Evolutionary conservation across 2,329 filamentous ascomycete genomes (phyloP).

Genomic region (Fusarium caatingaense): DNA sequence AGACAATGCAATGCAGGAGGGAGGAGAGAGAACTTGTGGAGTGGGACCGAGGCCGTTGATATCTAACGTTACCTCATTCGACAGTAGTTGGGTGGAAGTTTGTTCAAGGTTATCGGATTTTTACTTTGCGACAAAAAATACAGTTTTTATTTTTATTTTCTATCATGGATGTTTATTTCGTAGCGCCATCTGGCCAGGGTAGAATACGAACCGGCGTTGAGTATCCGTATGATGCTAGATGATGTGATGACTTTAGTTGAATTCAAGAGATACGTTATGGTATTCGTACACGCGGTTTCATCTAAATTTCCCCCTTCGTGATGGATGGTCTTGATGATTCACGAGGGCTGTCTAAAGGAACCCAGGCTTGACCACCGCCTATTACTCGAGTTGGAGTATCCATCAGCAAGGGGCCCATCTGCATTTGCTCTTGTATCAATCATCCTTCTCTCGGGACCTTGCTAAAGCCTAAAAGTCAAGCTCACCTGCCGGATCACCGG

Average conservation of each 20-base stretch:
- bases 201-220: not conserved
- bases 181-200: not conserved
- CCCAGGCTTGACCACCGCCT: not conserved
- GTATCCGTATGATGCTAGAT: not conserved
- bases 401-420: constrained; percentile 31
- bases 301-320: constrained; percentile 18
- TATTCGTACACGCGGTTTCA: not conserved
- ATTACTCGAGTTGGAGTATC: constrained; percentile 14
- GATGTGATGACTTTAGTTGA: constrained; percentile 6
- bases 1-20: constrained; percentile 13
- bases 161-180: not conserved
- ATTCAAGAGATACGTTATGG: not conserved
- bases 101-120: constrained; percentile 12
- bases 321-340: constrained; percentile 16
- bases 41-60: constrained; percentile 26
- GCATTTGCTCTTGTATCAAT: not conserved
- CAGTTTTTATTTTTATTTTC: constrained; percentile 1
- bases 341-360: not conserved
- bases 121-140: not conserved
- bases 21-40: constrained; percentile 6
- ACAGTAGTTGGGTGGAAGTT: constrained; percentile 2
- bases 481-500: constrained; percentile 18
- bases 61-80: constrained; percentile 7
- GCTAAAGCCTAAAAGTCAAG: not conserved
- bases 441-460: constrained; percentile 5